phyloP scores from a whole-genome alignment of 495 filamentous ascomycete species.

The Entonaema liquescens region DNA sequence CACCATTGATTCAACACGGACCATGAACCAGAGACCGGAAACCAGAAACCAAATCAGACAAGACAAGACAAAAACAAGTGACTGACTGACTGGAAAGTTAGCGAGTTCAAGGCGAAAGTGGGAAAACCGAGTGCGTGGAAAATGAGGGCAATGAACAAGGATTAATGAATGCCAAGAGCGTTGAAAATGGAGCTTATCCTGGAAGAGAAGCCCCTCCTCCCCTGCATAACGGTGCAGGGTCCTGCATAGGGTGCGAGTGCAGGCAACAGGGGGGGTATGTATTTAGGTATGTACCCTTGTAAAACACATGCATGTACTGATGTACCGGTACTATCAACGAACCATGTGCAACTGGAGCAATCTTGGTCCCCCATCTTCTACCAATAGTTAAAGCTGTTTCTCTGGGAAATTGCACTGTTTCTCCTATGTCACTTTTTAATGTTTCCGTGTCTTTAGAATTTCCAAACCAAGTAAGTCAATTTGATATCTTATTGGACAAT shows the following conservation, averaged over 20 bases:
- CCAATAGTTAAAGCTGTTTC: slow-evolving; percentile 7
- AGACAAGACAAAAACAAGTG: slow-evolving; percentile 18
- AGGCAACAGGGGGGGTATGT: background rate
- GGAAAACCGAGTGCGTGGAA: slow-evolving; percentile 37
- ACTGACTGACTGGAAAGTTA: slow-evolving; percentile 12
- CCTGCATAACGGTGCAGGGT: slow-evolving; percentile 25
- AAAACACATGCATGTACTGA: background rate
- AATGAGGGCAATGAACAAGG: slow-evolving; percentile 36
- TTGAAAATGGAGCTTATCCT: slow-evolving; percentile 27
- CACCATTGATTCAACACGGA: slow-evolving; percentile 8
- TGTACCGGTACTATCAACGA: background rate
- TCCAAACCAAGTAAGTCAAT: background rate
- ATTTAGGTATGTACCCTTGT: background rate
- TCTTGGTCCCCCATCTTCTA: background rate
- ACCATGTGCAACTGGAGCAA: background rate
- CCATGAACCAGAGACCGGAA: background rate
- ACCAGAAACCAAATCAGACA: slow-evolving; percentile 25
- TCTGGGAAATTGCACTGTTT: slow-evolving; percentile 34
- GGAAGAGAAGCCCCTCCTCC: slow-evolving; percentile 28
- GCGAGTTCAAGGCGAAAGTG: slow-evolving; percentile 29
- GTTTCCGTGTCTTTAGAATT: background rate
- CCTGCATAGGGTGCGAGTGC: slow-evolving; percentile 14
- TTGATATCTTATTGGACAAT: background rate
- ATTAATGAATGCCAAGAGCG: slow-evolving; percentile 23
- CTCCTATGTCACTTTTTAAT: slow-evolving; percentile 23